Evolutionary conservation across 1,284 basidiomycete species (phyloP).

Genomic region (Heterobasidion occidentale): DNA sequence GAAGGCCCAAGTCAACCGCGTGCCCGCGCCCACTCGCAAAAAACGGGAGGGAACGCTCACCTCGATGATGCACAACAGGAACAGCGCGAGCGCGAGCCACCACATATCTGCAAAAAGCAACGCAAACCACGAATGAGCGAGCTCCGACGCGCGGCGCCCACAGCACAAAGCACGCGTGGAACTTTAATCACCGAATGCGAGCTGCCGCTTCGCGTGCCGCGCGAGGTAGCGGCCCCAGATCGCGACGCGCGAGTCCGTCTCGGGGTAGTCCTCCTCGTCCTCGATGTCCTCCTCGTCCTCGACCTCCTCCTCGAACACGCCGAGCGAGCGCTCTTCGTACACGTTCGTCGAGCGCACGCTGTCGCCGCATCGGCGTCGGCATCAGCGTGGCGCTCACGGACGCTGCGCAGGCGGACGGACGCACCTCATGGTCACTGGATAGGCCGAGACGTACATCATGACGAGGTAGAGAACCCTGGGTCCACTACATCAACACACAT

Average conservation of each 20-base stretch:
- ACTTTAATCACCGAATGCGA: conserved; percentile 67
- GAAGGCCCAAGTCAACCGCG: too few species aligned
- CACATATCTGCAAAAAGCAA: conserved; percentile 66
- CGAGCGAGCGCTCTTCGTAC: conserved; percentile 88
- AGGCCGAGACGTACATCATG: conserved; percentile 46
- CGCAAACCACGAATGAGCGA: neutral
- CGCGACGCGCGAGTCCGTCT: conserved; percentile 38
- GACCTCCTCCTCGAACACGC: conserved; percentile 58
- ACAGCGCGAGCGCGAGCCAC: conserved; percentile 77
- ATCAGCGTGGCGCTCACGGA: conserved; percentile 30
- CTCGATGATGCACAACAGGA: conserved; percentile 86
- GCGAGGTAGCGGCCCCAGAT: conserved; percentile 76
- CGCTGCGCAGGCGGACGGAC: neutral
- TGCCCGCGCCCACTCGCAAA: neutral
- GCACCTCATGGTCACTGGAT: conserved; percentile 29
- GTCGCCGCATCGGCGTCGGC: conserved; percentile 6
- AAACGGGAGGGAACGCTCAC: conserved; percentile 18
- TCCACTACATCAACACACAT: conserved; percentile 10
- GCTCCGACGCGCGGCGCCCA: neutral
- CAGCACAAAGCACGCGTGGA: neutral
- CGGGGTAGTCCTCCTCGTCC: conserved; percentile 35
- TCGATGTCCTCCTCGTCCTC: conserved; percentile 36
- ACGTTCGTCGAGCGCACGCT: conserved; percentile 94
- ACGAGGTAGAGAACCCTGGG: conserved; percentile 48
- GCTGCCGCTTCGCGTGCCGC: conserved; percentile 79